Conservation (phyloP, 2,329 filamentous ascomycete genomes). For the Periconia macrospinosa region DNA sequence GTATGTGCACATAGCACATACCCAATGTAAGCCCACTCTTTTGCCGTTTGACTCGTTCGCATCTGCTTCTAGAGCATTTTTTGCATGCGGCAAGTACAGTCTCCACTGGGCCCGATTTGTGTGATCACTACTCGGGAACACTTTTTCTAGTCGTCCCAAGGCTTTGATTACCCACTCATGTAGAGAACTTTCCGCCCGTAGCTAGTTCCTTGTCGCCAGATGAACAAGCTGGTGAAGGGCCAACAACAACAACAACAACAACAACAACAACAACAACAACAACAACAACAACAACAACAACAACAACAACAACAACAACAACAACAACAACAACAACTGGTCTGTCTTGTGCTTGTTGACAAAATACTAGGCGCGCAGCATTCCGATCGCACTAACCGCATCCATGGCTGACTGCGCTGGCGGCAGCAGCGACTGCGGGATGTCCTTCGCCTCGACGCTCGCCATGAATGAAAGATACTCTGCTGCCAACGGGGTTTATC, state of each 20-base stretch:
- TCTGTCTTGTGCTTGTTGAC: slow-evolving; percentile 12
- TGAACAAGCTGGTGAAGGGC: slow-evolving; percentile 17
- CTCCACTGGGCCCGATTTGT: slow-evolving; percentile 12
- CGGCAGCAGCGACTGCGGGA: slow-evolving; percentile 38
- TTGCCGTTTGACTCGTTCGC: neutral
- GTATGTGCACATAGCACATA: neutral
- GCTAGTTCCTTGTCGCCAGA: slow-evolving; percentile 17
- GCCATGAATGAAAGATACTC: slow-evolving; percentile 39
- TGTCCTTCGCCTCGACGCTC: slow-evolving; percentile 31
- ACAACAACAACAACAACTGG: no score
- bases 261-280: no score
- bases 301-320: no score
- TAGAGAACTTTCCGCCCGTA: slow-evolving; percentile 2
- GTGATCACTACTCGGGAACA: slow-evolving; percentile 13
- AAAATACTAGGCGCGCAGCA: slow-evolving; percentile 36
- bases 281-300: no score
- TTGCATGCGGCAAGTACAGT: slow-evolving; percentile 15
- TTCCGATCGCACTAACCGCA: slow-evolving; percentile 31
- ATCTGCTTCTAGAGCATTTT: slow-evolving; percentile 6
- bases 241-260: no score
- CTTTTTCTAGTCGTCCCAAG: slow-evolving; percentile 6
- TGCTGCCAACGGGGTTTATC: slow-evolving; percentile 30
- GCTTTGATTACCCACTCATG: slow-evolving; percentile 4
- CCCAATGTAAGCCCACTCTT: neutral
- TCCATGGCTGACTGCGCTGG: slow-evolving; percentile 4